Conservation (phyloP, 2,329 filamentous ascomycete species). For the Cladophialophora carrionii region DNA sequence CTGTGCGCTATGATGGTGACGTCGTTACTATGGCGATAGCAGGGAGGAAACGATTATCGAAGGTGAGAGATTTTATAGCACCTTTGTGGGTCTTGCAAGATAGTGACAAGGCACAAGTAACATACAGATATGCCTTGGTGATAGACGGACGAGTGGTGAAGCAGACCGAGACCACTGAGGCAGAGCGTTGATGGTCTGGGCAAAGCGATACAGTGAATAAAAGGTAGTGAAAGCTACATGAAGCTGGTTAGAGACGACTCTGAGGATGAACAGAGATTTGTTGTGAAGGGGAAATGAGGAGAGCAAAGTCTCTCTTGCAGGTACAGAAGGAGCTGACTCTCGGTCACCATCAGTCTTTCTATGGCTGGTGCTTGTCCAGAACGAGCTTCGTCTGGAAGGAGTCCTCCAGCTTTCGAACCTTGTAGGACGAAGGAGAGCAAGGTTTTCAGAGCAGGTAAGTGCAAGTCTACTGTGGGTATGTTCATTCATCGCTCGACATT, state of each 20-base stretch:
- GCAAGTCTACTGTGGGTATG: neutral
- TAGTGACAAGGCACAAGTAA: neutral
- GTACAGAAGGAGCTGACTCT: neutral
- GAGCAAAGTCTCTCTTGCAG: neutral
- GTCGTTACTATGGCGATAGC: constrained; percentile 1
- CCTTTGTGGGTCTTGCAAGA: neutral
- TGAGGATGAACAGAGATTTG: constrained; percentile 2
- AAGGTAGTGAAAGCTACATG: neutral
- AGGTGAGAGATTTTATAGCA: neutral
- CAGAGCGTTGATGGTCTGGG: neutral
- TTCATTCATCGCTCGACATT: constrained; percentile 12
- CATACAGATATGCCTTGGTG: neutral
- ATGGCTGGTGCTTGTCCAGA: neutral
- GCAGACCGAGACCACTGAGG: neutral
- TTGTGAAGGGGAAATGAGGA: neutral
- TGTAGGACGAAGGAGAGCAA: neutral
- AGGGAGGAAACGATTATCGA: neutral
- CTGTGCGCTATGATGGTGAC: neutral
- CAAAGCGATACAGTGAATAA: neutral
- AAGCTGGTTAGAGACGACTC: neutral
- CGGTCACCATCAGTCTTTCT: neutral
- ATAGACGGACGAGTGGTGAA: neutral
- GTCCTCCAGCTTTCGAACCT: neutral
- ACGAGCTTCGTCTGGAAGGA: neutral
- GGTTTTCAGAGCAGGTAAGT: neutral